These are phyloP conservation scores for Mortierella antarctica DNA, from an alignment of 192 early-diverging fungal species.

Conservation along the genomic window DNA sequence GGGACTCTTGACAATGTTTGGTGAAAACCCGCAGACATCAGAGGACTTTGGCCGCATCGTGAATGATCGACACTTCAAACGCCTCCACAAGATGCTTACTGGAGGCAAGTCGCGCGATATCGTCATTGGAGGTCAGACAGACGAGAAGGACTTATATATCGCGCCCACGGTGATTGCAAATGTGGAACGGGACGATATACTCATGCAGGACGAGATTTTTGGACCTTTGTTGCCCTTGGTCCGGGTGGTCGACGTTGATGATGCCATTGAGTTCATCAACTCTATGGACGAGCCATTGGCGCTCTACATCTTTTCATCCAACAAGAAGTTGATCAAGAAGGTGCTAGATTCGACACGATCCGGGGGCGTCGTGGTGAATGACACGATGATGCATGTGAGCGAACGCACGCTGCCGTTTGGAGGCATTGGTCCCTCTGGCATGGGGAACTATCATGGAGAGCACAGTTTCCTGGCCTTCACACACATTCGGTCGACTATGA, in stretches of 20 bases:
- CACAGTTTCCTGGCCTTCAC: conserved; percentile 85
- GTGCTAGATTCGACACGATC: conserved; percentile 77
- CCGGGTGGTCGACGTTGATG: conserved; percentile 71
- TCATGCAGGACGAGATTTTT: conserved; percentile 94
- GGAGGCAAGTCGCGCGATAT: conserved; percentile 61
- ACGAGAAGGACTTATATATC: conserved; percentile 76
- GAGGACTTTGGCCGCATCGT: conserved; percentile 78
- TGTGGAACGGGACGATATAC: conserved; percentile 68
- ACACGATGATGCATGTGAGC: conserved; percentile 76
- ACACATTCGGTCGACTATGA: conserved; percentile 74
- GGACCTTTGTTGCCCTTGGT: conserved; percentile 92
- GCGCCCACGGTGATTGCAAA: conserved; percentile 84
- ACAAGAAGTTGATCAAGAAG: conserved; percentile 64
- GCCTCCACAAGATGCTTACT: conserved; percentile 69
- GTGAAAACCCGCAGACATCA: conserved; percentile 58
- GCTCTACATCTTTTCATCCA: conserved; percentile 79
- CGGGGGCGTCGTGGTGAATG: conserved; percentile 86
- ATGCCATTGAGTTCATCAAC: conserved; percentile 75
- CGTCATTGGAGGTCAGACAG: conserved; percentile 69
- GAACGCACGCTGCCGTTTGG: conserved; percentile 82
- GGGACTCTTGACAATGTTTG: conserved; percentile 58
- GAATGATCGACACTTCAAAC: conserved; percentile 74
- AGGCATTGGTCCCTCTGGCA: conserved; percentile 86
- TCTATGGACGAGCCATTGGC: conserved; percentile 80
- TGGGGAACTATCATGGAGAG: conserved; percentile 88